Conservation (phyloP, 148 eudicot species). For the Vaccinium corymbosum region DNA sequence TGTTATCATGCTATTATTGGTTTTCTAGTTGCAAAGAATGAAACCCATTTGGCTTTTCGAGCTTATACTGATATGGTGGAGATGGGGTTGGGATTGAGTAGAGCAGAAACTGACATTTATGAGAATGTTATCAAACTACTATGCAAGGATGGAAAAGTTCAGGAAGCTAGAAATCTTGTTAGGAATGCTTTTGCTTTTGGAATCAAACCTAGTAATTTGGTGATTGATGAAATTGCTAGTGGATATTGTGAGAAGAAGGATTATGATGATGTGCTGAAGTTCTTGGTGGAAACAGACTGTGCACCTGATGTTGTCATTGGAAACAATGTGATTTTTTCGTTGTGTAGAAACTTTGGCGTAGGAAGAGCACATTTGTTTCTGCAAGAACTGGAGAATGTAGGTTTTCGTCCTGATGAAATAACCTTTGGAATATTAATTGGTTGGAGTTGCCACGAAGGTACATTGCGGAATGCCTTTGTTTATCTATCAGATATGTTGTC, state of each 20-base stretch:
- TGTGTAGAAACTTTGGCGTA: constrained; percentile 47
- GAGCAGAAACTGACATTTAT: constrained; percentile 27
- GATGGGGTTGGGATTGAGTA: constrained; percentile 38
- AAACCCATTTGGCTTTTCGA: constrained; percentile 27
- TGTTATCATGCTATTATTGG: constrained; percentile 43
- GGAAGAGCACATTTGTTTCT: constrained; percentile 45
- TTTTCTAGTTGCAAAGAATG: constrained; percentile 33
- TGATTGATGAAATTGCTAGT: constrained; percentile 48
- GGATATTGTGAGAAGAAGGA: constrained; percentile 74
- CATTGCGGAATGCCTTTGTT: constrained; percentile 48
- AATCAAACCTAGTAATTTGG: constrained; percentile 40
- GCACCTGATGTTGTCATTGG: constrained; percentile 42
- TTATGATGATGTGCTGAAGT: constrained; percentile 58
- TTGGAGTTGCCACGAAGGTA: constrained; percentile 55
- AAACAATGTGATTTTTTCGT: constrained; percentile 50
- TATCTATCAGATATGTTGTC: constrained; percentile 52
- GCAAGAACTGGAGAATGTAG: constrained; percentile 50
- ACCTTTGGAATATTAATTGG: constrained; percentile 67
- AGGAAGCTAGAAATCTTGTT: constrained; percentile 57
- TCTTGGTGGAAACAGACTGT: constrained; percentile 43
- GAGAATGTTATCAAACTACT: constrained; percentile 43
- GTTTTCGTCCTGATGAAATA: constrained; percentile 56
- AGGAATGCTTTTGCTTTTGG: constrained; percentile 37
- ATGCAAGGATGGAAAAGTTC: constrained; percentile 58
- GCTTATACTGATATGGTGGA: constrained; percentile 49